Base-by-base conservation (phyloP, 768 basidiomycete species). In the Coprinellus aureogranulatus region DNA sequence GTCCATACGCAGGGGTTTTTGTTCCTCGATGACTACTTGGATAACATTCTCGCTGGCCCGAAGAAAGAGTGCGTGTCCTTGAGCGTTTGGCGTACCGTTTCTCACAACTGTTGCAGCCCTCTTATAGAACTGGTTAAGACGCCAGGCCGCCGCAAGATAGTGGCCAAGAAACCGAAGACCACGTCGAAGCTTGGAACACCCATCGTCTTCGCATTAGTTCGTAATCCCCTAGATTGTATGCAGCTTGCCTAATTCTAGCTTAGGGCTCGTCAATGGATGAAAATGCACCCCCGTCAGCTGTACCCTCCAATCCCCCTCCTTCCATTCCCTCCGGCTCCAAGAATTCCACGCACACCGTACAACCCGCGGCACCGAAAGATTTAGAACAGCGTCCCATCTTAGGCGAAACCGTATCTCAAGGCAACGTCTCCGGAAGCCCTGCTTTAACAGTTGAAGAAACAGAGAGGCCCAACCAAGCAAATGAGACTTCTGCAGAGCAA, bases 51-150 rank as follows among this genome's bases (percentile, higher is more conserved):
- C 31, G 77, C 80, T 2, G 84, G 87, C 31, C 79, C 81, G 34
- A 84, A 82, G 65, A 79, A 86, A 70, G 89, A 85, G 90, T 90
- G 63, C 48, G 82, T 61, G 47, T 22, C 23, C 26, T 61, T 16
- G 57, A 22, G 23, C 50, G 27, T 28, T 6, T 31, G 20, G 26
- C 27, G 10, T 16, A 23, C 26, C 50, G 50, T 16, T 50, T 59
- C 23, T 54, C 20, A 42, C 20, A n/a, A 8, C 8, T 8, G 10
- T 44, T 8, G 12, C 14, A 92, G 90, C 47, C 81, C 84, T 8
- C 80, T 92, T 16, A 85, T 90, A 41, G 89, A 92, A 53, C 79
- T 93, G 18, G 83, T 93, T 2, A 93, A 93, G 72, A 93, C 92
- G 1, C 91, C 91, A 14, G 86, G 88, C 28, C 82, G 90, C 44